Evolutionary conservation across 768 basidiomycete species (phyloP).

Genomic region (Lactarius pseudohatsudake): DNA sequence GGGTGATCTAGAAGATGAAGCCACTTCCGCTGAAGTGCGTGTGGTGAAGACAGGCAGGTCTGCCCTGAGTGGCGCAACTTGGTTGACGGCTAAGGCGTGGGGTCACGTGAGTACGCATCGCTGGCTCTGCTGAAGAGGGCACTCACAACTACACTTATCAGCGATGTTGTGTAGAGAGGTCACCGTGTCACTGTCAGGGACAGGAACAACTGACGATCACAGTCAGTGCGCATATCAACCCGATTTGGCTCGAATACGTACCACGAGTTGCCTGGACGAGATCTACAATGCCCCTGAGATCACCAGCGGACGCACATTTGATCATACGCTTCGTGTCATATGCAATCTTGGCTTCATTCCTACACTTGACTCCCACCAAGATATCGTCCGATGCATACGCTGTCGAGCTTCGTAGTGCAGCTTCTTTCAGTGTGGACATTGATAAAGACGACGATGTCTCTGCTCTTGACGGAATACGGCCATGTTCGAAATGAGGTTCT

Average conservation of each 20-base stretch:
- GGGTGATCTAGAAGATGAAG: background rate
- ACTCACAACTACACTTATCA: conserved; percentile 5
- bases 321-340: background rate
- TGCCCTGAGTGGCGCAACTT: conserved; percentile 5
- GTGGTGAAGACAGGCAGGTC: conserved; percentile 19
- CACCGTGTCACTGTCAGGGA: background rate
- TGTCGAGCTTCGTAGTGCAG: background rate
- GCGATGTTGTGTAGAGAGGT: background rate
- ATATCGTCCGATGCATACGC: conserved; percentile 18
- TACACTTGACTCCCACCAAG: conserved; percentile 3
- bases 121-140: background rate
- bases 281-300: background rate
- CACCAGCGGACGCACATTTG: conserved; percentile 6
- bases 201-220: conserved; percentile 1
- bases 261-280: background rate
- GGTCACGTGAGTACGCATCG: background rate
- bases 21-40: background rate
- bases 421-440: background rate
- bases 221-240: background rate
- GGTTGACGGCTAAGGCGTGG: background rate
- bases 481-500: background rate
- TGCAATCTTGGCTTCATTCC: background rate
- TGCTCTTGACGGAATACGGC: background rate
- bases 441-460: background rate
- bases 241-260: background rate